Evolutionary conservation across 2,329 filamentous ascomycete genomes (phyloP).

Genomic region (Cladophialophora bantiana): DNA sequence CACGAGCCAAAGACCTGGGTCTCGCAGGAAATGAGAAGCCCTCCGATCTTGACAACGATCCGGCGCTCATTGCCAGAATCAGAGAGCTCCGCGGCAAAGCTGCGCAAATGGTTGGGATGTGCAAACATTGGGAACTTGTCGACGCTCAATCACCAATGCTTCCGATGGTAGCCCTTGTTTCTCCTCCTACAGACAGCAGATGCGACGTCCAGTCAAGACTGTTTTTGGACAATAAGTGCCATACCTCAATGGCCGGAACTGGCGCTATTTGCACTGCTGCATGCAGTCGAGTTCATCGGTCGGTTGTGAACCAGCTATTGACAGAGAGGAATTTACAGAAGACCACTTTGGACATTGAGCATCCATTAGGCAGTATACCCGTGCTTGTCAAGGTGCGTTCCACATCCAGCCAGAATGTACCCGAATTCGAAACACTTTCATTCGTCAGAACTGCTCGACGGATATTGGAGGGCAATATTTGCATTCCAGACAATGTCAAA

Average conservation of each 20-base stretch:
- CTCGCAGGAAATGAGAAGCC: slow-evolving; percentile 29
- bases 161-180: slow-evolving; percentile 16
- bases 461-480: not conserved
- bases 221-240: slow-evolving; percentile 37
- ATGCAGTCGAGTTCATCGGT: slow-evolving; percentile 22
- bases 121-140: slow-evolving; percentile 29
- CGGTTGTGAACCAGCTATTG: no score
- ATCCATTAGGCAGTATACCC: not conserved
- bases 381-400: not conserved
- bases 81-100: slow-evolving; percentile 34
- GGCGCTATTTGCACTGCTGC: slow-evolving; percentile 33
- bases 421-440: not conserved
- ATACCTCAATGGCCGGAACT: slow-evolving; percentile 35
- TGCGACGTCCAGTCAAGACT: slow-evolving; percentile 27
- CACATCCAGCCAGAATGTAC: not conserved
- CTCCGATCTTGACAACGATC: slow-evolving; percentile 22
- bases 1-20: slow-evolving; percentile 29
- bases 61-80: slow-evolving; percentile 17
- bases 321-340: not conserved
- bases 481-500: not conserved
- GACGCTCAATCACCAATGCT: slow-evolving; percentile 26
- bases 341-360: not conserved
- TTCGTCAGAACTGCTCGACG: slow-evolving; percentile 2
- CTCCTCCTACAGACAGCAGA: slow-evolving; percentile 17
- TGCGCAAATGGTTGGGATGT: slow-evolving; percentile 26